Evolutionary conservation across 306 rosid species (phyloP).

Genomic region (peach (Prunus persica)): Prunus_persica_NCBIv2 NC_034013.1:11285501-11286000

Average conservation of each 20-base stretch:
- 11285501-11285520: slow-evolving; percentile 97
- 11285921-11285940: slow-evolving; percentile 75
- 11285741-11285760: slow-evolving; percentile 93
- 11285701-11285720: slow-evolving; percentile 88
- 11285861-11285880: slow-evolving; percentile 87
- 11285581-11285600: background rate
- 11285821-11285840: slow-evolving; percentile 38
- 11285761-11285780: slow-evolving; percentile 47
- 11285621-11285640: slow-evolving; percentile 6
- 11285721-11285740: slow-evolving; percentile 88
- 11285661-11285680: slow-evolving; percentile 75
- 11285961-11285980: slow-evolving; percentile 73
- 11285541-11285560: background rate
- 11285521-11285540: slow-evolving; percentile 13
- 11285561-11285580: background rate
- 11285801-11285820: slow-evolving; percentile 36
- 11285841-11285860: slow-evolving; percentile 72
- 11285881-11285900: slow-evolving; percentile 93
- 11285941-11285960: slow-evolving; percentile 74
- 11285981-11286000: slow-evolving; percentile 85
- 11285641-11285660: slow-evolving; percentile 90
- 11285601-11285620: background rate
- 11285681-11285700: slow-evolving; percentile 92
- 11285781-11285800: slow-evolving; percentile 29
- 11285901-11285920: slow-evolving; percentile 74